phyloP scores from a whole-genome alignment of 75 land plant species.

The Picea sitchensis region DNA sequence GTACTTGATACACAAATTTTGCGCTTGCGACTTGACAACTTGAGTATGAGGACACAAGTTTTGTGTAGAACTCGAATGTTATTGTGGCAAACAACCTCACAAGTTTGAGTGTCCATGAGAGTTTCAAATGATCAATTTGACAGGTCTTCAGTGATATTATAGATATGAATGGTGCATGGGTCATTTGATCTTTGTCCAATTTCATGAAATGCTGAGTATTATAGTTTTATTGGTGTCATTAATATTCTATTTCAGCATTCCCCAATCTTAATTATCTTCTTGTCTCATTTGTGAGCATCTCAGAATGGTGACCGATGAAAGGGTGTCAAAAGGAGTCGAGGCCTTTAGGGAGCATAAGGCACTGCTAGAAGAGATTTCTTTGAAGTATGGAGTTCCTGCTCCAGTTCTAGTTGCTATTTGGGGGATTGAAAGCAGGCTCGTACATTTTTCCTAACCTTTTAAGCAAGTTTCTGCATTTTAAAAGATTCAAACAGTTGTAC shows the following conservation, averaged over 20 bases:
- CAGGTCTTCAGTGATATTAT: neutral
- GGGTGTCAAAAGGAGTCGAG: constrained; percentile 20
- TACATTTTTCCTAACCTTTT: neutral
- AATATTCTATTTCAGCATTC: neutral
- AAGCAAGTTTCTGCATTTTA: neutral
- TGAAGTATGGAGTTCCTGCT: constrained; percentile 35
- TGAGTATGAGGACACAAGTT: neutral
- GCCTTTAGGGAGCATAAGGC: constrained; percentile 13
- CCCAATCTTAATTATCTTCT: neutral
- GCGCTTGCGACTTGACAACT: neutral
- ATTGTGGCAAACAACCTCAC: neutral
- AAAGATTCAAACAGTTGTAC: neutral
- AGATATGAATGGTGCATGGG: neutral
- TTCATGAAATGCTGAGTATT: neutral
- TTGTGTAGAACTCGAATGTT: too few relatives aligned
- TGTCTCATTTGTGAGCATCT: neutral
- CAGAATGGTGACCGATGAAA: constrained; percentile 17
- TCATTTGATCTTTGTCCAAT: neutral
- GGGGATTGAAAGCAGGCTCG: constrained; percentile 40
- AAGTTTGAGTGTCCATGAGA: neutral
- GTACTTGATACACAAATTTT: neutral
- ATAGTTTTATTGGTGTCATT: neutral
- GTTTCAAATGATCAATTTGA: neutral
- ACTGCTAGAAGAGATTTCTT: constrained; percentile 21
- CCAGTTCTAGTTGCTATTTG: constrained; percentile 28